Base-by-base conservation (phyloP, 2,329 filamentous ascomycete genomes). In the Phaeophleospora eucalypticola region DNA sequence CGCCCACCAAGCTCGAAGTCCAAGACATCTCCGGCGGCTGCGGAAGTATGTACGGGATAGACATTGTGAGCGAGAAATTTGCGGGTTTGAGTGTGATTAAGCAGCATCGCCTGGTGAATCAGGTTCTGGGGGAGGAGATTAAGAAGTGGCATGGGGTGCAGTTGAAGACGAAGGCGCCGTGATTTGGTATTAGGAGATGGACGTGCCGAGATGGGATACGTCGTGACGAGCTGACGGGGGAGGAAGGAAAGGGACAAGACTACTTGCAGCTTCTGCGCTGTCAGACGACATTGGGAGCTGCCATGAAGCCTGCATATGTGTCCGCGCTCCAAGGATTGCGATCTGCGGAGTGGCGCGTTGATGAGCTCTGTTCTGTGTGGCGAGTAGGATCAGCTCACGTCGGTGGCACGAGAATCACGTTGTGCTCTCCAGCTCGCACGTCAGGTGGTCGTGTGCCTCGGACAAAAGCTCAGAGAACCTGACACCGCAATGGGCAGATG, bases 1-100 rank as follows among this genome's bases (percentile, higher is more conserved):
- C 66, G 4, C 74, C 74, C 16, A 65, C 62, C 12, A 70, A 68
- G 51, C 65, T 77, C 27, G 70, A 75, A 68, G 73, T 93, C 8
- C 83, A 85, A 65, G 87, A 94, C 69, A 81, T 93, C 42, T 88
- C 84, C 18, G 87, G 88, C 48, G 87, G 87, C 21, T 94, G 87
- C 69, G 87, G 87, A 8, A 87, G 83, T 62, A 93, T 93, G 88
- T 93, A 93, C 70, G 84, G 82, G 46, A 84, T 94, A 56, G 84
- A 90, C 60, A 82, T 93, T 54, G 78, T 82, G 39, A 87, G 84
- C 6, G 75, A 81, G 38, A 77, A 75, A 59, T 94, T 94, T 68
- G 75, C 76, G 44, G 88, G 87, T 38, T 66, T 82, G 58, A 77
- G 74, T 41, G 82, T 90, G 65, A 78, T 94, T 51, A 87, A 87